Percentiles rank a stretch among this genome's conserved stretches.
phyloP scores from a whole-genome alignment of 2,329 filamentous ascomycete species.

The Aurifilum marmelostoma region DNA sequence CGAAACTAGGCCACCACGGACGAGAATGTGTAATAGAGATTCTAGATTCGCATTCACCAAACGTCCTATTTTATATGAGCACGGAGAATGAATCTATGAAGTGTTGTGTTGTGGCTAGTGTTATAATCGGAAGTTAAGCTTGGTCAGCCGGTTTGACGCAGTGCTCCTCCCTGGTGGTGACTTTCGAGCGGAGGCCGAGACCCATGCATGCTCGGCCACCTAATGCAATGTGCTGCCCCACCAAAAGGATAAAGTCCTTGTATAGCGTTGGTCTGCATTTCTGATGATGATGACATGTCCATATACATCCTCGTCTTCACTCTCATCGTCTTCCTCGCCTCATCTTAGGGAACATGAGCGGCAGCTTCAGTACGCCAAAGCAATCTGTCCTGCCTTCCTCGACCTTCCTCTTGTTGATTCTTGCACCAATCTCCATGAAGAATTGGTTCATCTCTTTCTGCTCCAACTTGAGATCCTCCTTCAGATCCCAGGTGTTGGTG shows the following conservation, averaged over 20 bases:
- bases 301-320: slow-evolving; percentile 25
- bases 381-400: slow-evolving; percentile 59
- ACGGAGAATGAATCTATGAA: neutral
- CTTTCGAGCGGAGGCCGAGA: neutral
- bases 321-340: slow-evolving; percentile 37
- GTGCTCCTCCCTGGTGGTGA: neutral
- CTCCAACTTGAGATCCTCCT: slow-evolving; percentile 73
- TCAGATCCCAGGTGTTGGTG: slow-evolving; percentile 70
- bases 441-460: slow-evolving; percentile 72
- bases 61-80: neutral
- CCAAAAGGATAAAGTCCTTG: neutral
- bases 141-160: neutral
- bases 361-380: slow-evolving; percentile 74
- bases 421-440: slow-evolving; percentile 76
- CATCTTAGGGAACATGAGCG: slow-evolving; percentile 78
- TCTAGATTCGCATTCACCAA: neutral
- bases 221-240: neutral
- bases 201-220: neutral
- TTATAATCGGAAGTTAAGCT: neutral
- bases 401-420: slow-evolving; percentile 62
- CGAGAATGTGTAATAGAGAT: neutral
- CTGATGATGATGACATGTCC: neutral
- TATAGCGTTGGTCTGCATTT: neutral
- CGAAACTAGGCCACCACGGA: neutral
- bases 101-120: neutral